Evolutionary conservation across 805 yeast species (phyloP).

Genomic region (Kluyveromyces aestuarii): DNA sequence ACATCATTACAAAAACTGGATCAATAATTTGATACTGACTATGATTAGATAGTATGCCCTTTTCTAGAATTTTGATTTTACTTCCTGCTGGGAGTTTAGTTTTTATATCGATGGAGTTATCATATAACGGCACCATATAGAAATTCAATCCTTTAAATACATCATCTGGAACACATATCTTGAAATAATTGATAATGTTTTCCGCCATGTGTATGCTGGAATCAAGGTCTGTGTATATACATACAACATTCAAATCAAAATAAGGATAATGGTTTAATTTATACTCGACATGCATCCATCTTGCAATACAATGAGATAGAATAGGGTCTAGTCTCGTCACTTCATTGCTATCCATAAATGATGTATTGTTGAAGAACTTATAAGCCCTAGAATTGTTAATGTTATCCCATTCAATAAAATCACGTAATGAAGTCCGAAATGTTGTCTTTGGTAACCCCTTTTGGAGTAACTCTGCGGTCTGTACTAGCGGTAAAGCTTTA

Average conservation of each 20-base stretch:
- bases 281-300: conserved; percentile 65
- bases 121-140: conserved; percentile 23
- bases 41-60: conserved; percentile 4
- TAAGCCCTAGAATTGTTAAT: background rate
- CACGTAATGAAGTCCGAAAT: conserved; percentile 2
- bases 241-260: conserved; percentile 41
- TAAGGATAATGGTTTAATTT: conserved; percentile 61
- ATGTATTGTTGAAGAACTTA: conserved; percentile 4
- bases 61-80: conserved; percentile 3
- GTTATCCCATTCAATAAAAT: conserved; percentile 6
- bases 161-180: conserved; percentile 9
- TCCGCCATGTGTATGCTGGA: conserved; percentile 14
- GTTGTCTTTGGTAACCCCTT: conserved; percentile 3
- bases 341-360: background rate
- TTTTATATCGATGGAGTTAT: background rate
- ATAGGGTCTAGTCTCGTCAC: conserved; percentile 8
- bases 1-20: conserved; percentile 22
- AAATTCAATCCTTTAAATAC: conserved; percentile 19
- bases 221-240: conserved; percentile 20
- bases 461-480: conserved; percentile 3
- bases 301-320: conserved; percentile 41
- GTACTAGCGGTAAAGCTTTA: conserved; percentile 4
- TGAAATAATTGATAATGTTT: conserved; percentile 14
- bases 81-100: background rate
- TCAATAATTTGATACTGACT: conserved; percentile 15